A percentile compares a stretch with the other conserved stretches of the same genome.
Conservation (phyloP, 2,329 filamentous ascomycete genomes). For the Pestalotiopsis sp. region DNA sequence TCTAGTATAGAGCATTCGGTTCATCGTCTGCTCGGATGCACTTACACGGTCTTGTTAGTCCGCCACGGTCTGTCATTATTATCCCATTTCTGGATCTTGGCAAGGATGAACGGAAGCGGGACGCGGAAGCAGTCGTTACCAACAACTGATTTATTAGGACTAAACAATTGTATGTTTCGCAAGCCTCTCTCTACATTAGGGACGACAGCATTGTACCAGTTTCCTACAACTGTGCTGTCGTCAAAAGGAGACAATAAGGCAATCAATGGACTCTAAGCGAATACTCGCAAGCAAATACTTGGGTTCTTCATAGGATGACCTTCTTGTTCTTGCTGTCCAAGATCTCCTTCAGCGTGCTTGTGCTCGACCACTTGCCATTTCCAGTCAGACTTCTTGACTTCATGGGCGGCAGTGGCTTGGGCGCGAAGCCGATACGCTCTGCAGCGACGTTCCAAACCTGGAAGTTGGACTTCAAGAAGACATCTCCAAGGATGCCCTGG, state of each 20-base stretch:
- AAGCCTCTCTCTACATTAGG: background rate
- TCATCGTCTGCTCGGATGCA: background rate
- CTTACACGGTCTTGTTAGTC: background rate
- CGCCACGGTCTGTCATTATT: background rate
- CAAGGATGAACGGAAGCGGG: background rate
- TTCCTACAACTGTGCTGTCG: background rate
- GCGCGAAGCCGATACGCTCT: constrained; percentile 46
- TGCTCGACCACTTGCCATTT: background rate
- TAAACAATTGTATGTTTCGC: background rate
- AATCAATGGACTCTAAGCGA: background rate
- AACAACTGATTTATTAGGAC: background rate
- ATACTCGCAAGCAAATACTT: background rate
- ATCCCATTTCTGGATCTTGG: background rate
- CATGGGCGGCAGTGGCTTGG: constrained; percentile 30
- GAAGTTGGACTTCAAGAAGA: constrained; percentile 78
- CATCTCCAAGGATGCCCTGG: constrained; percentile 72
- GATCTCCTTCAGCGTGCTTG: background rate
- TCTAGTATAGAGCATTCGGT: background rate
- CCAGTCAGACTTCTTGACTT: background rate
- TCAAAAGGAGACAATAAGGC: background rate
- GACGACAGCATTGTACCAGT: background rate
- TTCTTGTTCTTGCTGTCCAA: constrained; percentile 9
- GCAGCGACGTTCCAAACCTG: constrained; percentile 66
- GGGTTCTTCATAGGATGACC: constrained; percentile 2
- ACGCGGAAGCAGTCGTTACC: background rate